Conservation (phyloP, 2,329 filamentous ascomycete species). For the Orbilia ellipsospora region DNA sequence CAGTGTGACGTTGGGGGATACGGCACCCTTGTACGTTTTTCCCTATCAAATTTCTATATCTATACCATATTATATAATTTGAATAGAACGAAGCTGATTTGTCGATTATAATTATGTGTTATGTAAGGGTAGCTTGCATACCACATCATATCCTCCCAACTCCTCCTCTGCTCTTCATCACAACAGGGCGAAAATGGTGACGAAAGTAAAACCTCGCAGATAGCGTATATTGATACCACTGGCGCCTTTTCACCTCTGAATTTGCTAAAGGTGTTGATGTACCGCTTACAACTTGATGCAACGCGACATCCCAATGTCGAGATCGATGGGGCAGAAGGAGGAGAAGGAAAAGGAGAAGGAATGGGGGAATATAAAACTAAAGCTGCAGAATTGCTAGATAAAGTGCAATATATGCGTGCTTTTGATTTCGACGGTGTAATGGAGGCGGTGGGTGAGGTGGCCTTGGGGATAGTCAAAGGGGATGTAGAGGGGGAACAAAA, state of each 20-base stretch:
- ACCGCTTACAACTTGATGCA: slow-evolving; percentile 21
- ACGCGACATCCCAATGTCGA: background rate
- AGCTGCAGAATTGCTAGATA: slow-evolving; percentile 39
- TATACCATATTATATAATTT: background rate
- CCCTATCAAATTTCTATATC: background rate
- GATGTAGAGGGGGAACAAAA: background rate
- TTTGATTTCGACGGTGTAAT: slow-evolving; percentile 52
- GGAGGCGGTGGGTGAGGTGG: slow-evolving; percentile 38
- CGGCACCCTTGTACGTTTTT: slow-evolving; percentile 21
- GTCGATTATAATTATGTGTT: background rate
- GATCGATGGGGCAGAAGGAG: background rate
- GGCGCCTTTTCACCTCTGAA: slow-evolving; percentile 39
- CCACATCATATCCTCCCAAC: slow-evolving; percentile 38
- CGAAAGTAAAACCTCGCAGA: slow-evolving; percentile 10
- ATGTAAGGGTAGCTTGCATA: slow-evolving; percentile 27
- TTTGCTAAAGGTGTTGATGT: slow-evolving; percentile 42
- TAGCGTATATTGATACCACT: slow-evolving; percentile 49
- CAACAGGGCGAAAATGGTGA: too few relatives aligned
- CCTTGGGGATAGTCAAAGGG: slow-evolving; percentile 12
- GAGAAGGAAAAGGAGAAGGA: background rate
- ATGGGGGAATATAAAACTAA: background rate
- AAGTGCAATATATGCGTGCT: slow-evolving; percentile 49
- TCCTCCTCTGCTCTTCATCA: slow-evolving; percentile 4
- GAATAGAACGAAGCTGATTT: background rate
- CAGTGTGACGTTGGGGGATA: slow-evolving; percentile 34